Evolutionary conservation across 768 basidiomycete genomes (phyloP).

Genomic region (Cubamyces sp.): DNA sequence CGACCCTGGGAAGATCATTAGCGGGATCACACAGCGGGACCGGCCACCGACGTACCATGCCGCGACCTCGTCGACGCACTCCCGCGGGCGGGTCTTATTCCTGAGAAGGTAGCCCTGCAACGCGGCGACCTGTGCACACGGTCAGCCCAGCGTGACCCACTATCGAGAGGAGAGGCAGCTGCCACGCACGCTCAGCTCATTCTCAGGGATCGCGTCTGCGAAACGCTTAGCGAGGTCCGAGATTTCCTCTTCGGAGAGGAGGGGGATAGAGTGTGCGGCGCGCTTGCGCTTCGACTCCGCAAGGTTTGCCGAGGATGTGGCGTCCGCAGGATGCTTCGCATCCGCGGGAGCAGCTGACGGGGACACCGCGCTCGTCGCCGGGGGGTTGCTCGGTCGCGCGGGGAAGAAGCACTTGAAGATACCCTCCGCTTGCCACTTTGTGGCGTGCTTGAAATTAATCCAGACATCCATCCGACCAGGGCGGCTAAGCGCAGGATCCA

Average conservation of each 20-base stretch:
- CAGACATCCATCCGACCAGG: conserved; percentile 93
- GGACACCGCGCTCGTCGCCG: conserved; percentile 20
- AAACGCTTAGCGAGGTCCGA: conserved; percentile 79
- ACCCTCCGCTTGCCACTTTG: conserved; percentile 91
- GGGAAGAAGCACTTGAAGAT: conserved; percentile 97
- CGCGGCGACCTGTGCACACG: conserved; percentile 63
- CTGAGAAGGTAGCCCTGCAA: conserved; percentile 87
- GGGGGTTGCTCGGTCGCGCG: conserved; percentile 46
- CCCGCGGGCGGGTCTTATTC: conserved; percentile 88
- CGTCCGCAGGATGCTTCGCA: conserved; percentile 20
- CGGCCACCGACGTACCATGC: conserved; percentile 55
- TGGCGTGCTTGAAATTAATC: conserved; percentile 90
- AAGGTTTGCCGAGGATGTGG: conserved; percentile 56
- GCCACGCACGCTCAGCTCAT: conserved; percentile 78
- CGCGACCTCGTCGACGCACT: conserved; percentile 79
- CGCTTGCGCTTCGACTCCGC: conserved; percentile 74
- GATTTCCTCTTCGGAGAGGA: conserved; percentile 78
- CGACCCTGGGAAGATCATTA: conserved; percentile 44
- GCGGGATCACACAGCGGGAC: neutral
- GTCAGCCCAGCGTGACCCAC: conserved; percentile 12
- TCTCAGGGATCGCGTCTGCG: conserved; percentile 81
- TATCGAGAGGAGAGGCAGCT: neutral
- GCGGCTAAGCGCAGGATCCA: conserved; percentile 86
- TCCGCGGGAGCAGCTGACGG: conserved; percentile 14
- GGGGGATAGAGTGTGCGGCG: conserved; percentile 67